Conservation (phyloP, 805 yeast genomes). For the Myxozyma melibiosi region DNA sequence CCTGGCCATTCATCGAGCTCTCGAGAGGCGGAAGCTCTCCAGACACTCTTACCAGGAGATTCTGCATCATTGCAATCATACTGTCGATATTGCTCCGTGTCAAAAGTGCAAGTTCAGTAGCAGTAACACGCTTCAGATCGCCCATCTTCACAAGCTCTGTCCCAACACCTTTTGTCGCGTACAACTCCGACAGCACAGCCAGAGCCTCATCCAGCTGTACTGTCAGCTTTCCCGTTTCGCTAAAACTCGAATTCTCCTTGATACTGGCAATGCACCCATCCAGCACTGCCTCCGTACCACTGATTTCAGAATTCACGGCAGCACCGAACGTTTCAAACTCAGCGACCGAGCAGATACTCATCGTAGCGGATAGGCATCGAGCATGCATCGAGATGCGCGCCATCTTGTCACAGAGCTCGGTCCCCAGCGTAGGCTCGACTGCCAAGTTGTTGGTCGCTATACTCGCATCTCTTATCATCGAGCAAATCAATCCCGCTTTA, state of each 20-base stretch:
- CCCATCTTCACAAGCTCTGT: background rate
- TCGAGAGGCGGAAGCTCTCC: background rate
- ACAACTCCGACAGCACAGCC: conserved; percentile 5
- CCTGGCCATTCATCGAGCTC: background rate
- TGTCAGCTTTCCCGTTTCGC: background rate
- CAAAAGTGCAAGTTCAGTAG: background rate
- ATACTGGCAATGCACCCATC: conserved; percentile 3
- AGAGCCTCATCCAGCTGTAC: background rate
- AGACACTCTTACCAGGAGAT: background rate
- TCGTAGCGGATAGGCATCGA: conserved; percentile 2
- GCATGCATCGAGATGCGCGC: background rate
- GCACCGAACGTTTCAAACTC: conserved; percentile 28
- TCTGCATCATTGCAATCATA: background rate
- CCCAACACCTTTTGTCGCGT: background rate
- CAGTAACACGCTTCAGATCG: background rate
- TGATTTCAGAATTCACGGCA: conserved; percentile 9
- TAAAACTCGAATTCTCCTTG: background rate
- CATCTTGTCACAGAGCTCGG: conserved; percentile 24
- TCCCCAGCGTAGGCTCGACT: conserved; percentile 5
- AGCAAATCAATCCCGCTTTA: conserved; percentile 13
- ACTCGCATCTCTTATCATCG: conserved; percentile 4
- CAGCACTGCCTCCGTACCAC: conserved; percentile 7
- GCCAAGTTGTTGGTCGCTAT: background rate
- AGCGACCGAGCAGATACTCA: conserved; percentile 11
- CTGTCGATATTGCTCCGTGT: background rate